phyloP scores from a whole-genome alignment of 1,284 basidiomycete genomes.

The Apiotrichum sp. region DNA sequence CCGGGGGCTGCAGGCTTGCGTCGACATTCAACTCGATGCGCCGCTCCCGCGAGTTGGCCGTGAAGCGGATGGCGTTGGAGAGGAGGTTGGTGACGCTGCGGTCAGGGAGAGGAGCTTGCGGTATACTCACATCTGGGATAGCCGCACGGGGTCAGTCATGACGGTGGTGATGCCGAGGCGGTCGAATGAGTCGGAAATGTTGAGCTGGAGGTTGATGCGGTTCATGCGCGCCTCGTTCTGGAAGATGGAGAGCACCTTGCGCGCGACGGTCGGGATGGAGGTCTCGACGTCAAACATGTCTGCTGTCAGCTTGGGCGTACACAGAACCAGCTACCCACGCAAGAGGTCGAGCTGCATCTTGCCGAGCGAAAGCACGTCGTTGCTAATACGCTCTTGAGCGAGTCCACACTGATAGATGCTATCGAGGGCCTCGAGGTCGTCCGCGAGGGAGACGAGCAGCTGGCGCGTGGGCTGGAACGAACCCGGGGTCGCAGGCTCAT shows the following conservation, averaged over 20 bases:
- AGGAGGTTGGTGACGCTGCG: constrained; percentile 24
- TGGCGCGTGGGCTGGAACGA: constrained; percentile 11
- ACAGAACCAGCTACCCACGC: background rate
- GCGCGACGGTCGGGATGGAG: constrained; percentile 25
- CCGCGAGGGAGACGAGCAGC: constrained; percentile 11
- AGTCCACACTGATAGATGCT: constrained; percentile 30
- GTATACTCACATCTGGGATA: constrained; percentile 20
- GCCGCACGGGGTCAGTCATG: constrained; percentile 25
- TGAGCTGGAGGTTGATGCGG: constrained; percentile 21
- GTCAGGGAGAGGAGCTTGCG: background rate
- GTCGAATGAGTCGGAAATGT: constrained; percentile 4
- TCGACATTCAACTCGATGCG: constrained; percentile 16
- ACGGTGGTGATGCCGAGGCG: constrained; percentile 8
- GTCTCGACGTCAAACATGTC: constrained; percentile 29
- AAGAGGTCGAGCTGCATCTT: constrained; percentile 36
- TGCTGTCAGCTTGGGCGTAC: background rate
- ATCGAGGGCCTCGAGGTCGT: constrained; percentile 20
- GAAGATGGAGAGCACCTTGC: constrained; percentile 32
- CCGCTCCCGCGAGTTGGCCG: constrained; percentile 6
- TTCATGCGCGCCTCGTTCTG: constrained; percentile 40
- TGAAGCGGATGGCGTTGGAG: constrained; percentile 26
- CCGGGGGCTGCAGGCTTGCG: constrained; percentile 14
- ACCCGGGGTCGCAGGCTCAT: constrained; percentile 4
- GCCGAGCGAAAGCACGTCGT: constrained; percentile 43
- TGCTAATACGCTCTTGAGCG: constrained; percentile 43